Conservation (phyloP, 176 grass and related monocot genomes). For the Oryza coarctata region DNA sequence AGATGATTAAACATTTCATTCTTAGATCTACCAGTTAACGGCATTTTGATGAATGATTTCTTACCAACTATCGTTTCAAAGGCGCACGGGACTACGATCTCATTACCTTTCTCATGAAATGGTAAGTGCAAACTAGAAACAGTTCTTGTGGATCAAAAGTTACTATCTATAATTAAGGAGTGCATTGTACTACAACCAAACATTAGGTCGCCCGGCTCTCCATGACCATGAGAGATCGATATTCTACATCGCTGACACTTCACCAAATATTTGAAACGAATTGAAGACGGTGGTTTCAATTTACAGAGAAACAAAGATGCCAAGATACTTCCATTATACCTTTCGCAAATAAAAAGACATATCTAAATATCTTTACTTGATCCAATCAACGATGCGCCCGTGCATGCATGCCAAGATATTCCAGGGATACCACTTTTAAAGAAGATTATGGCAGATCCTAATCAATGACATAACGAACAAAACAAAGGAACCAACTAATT, state of each 20-base stretch:
- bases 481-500: neutral
- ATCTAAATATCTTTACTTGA: neutral
- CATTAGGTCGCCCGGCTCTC: neutral
- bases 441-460: neutral
- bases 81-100: neutral
- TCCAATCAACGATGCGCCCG: neutral
- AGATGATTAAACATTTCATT: no score
- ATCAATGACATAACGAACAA: conserved; percentile 25
- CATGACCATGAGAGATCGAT: neutral
- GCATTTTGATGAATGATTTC: neutral
- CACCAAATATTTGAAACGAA: conserved; percentile 21
- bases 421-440: neutral
- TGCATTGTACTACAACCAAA: neutral
- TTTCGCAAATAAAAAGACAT: neutral
- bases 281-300: neutral
- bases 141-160: neutral
- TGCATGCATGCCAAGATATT: neutral
- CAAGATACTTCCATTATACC: neutral
- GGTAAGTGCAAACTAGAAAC: neutral
- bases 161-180: conserved; percentile 6
- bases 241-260: neutral
- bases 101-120: neutral
- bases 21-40: neutral
- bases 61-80: neutral
- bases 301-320: neutral